Percentiles rank a stretch among this genome's conserved stretches.
Evolutionary conservation across 202 grass and related monocot genomes (phyloP).

Genomic region (Setaria viridis): DNA sequence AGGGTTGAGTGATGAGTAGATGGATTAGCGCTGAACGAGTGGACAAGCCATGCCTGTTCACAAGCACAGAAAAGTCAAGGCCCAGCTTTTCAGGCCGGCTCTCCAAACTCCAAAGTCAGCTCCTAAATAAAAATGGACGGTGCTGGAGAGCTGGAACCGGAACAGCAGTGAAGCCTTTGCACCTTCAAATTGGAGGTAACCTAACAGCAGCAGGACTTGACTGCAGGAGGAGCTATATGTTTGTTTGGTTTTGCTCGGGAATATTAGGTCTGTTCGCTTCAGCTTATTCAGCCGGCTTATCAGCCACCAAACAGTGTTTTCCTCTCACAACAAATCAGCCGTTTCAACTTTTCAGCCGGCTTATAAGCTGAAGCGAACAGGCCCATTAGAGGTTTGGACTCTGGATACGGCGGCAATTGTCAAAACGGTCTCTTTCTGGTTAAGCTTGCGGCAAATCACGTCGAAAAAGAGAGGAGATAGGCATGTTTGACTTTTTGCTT

Average conservation of each 20-base stretch:
- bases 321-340: too few species aligned
- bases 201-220: not conserved
- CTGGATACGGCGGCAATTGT: not conserved
- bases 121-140: not conserved
- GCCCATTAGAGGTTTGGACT: not conserved
- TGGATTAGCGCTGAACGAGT: too few species aligned
- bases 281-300: too few species aligned
- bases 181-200: not conserved
- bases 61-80: not conserved
- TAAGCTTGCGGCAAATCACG: not conserved
- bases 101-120: constrained; percentile 1
- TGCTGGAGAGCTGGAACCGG: too few species aligned
- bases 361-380: too few species aligned
- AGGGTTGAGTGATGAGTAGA: too few species aligned
- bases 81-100: not conserved
- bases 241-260: not conserved
- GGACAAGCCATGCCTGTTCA: not conserved
- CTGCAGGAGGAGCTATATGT: not conserved
- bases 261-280: too few species aligned
- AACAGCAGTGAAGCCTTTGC: not conserved
- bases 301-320: too few species aligned
- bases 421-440: not conserved
- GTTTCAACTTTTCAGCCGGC: too few species aligned
- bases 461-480: not conserved
- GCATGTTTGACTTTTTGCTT: not conserved